phyloP scores from a whole-genome alignment of 768 basidiomycete species.

The Tephrocybe sp. region DNA sequence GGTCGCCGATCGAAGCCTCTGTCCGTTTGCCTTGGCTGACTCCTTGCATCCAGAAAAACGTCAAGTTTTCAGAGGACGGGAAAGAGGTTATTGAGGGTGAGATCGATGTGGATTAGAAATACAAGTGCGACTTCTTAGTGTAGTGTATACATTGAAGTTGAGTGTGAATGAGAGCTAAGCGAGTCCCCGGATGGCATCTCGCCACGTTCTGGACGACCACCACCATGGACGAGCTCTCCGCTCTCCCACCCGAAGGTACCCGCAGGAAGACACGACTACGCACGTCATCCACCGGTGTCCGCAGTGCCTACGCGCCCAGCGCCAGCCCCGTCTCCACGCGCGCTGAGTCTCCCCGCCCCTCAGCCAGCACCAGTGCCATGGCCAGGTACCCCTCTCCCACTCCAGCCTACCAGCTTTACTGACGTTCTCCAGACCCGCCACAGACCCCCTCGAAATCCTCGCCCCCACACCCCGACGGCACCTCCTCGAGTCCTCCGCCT shows the following conservation, averaged over 20 bases:
- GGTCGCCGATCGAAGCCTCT: constrained; percentile 18
- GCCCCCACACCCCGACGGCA: constrained; percentile 70
- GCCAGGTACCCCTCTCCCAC: not conserved
- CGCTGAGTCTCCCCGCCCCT: constrained; percentile 12
- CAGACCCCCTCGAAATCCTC: constrained; percentile 41
- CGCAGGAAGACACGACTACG: constrained; percentile 30
- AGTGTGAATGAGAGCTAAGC: not conserved
- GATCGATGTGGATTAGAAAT: constrained; percentile 33
- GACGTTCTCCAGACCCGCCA: not conserved
- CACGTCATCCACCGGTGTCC: constrained; percentile 25
- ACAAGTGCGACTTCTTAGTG: too few species aligned
- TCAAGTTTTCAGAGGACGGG: constrained; percentile 79
- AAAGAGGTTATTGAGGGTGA: constrained; percentile 64
- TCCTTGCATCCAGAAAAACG: constrained; percentile 56
- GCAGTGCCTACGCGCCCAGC: constrained; percentile 27
- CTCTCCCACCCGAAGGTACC: constrained; percentile 34
- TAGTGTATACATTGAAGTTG: too few species aligned
- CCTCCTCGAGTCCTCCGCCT: constrained; percentile 58
- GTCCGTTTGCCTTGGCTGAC: constrained; percentile 4
- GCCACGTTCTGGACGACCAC: not conserved
- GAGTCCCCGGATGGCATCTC: not conserved
- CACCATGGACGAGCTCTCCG: constrained; percentile 40
- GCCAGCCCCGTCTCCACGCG: constrained; percentile 22
- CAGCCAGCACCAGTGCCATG: constrained; percentile 1
- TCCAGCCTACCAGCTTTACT: not conserved